Evolutionary conservation across 2,329 filamentous ascomycete genomes (phyloP), one percentile per base, ranked within the genome.

Genomic region (Penicillium olsonii): DNA sequence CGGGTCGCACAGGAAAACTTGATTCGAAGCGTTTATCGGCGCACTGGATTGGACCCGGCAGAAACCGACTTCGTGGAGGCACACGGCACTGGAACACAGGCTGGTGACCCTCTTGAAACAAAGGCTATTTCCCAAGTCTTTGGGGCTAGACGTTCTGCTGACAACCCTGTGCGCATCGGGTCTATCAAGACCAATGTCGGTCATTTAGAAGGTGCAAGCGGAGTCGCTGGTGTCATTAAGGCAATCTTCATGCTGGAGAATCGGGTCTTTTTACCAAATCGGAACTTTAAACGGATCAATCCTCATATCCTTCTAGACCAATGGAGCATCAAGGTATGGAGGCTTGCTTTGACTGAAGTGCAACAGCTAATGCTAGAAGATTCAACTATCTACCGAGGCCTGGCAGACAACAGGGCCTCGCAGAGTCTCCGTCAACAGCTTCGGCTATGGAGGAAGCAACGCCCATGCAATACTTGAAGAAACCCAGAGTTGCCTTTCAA

Each of bases 401-500:
- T 57, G 54, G 53, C 27, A 45, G 14, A 37, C 43, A 7, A 19
- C 10, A 4, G 42, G 49, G 0, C 44, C 44, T 5, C 54, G 33
- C 37, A 43, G 54, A 8, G 43, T 53, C 33, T 56, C 54, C 1
- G 63, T 76, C 41, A 75, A 74, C 52, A 72, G 68, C 5, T 77
- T 77, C 47, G 76, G 75, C 2, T 77, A 74, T 19, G 75, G 76
- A 14, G 76, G 76, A 33, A 70, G 71, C 14, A 78, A 77, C 50
- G 71, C 69, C 0, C 76, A 79, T 50, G 63, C 66, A 3, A 70
- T 78, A 12, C 52, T 78, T 5, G 68, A 71, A 45, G 59, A 64
- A 35, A 40, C 56, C 5, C 15, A 31, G 3, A 45, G 54, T 3
- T 56, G 54, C 22, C 37, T 55, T 6, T 46, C 48, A 20, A 8